Conservation (phyloP, 2,329 filamentous ascomycete genomes). For the Scytalidium sp. region DNA sequence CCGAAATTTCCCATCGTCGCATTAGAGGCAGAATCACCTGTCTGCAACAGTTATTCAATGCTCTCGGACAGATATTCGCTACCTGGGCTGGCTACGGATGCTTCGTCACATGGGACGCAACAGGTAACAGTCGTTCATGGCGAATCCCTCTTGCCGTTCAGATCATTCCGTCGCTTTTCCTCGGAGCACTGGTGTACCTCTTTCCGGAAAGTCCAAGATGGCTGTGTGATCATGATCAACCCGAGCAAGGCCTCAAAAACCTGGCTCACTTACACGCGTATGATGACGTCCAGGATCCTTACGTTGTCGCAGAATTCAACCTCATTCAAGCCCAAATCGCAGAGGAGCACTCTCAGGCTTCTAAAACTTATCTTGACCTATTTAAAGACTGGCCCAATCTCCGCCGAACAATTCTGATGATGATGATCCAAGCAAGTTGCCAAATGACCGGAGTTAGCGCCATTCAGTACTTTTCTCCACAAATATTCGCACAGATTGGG, state of each 20-base stretch:
- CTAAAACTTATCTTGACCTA: constrained; percentile 67
- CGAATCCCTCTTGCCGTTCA: constrained; percentile 33
- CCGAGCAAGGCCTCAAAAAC: constrained; percentile 60
- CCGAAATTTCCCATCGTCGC: too few relatives aligned
- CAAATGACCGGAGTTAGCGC: constrained; percentile 76
- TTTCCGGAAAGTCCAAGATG: constrained; percentile 74
- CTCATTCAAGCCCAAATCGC: constrained; percentile 67
- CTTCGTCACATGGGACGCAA: too few relatives aligned
- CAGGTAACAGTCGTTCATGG: constrained; percentile 22
- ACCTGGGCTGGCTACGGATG: too few relatives aligned
- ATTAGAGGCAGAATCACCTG: too few relatives aligned
- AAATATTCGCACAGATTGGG: constrained; percentile 66
- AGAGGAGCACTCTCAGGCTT: constrained; percentile 64
- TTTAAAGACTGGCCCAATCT: constrained; percentile 65
- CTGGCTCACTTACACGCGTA: constrained; percentile 68
- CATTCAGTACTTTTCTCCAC: constrained; percentile 72
- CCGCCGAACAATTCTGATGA: constrained; percentile 68
- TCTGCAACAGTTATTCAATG: too few relatives aligned
- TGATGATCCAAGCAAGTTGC: constrained; percentile 64
- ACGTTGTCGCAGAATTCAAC: constrained; percentile 69
- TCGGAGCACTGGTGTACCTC: constrained; percentile 42
- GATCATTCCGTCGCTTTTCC: constrained; percentile 28
- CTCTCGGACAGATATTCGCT: too few relatives aligned
- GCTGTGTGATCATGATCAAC: constrained; percentile 66
- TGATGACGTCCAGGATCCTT: constrained; percentile 62